Base-by-base conservation (phyloP, 805 yeast genomes). In the Yamadazyma tumulicola region DNA sequence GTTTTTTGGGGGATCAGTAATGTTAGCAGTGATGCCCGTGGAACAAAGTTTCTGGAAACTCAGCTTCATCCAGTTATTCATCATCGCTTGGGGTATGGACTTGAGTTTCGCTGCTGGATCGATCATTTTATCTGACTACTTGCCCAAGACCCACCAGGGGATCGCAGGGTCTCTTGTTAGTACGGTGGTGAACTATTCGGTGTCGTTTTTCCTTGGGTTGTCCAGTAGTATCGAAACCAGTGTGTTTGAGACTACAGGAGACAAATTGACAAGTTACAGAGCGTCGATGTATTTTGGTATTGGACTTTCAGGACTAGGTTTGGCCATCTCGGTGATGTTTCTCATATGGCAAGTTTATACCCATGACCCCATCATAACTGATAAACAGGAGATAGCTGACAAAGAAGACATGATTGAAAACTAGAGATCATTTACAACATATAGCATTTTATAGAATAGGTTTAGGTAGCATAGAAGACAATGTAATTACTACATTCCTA, bases 51-150 rank as follows among this genome's bases (percentile, higher is more conserved):
- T 71, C 50, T 84, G 77, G 72, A 63, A 69, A 6, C 67, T 77
- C 49, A 55, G 74, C 2, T 68, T 84, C 48, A 78, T 81, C 3
- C 69, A 74, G 19, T 64, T 74, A 66, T 45, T 78, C 12, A 57
- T 83, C 5, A 57, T 76, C 4, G 72, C 79, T 10, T 80, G 79
- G 67, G 94, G 87, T 2, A 81, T 84, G 88, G 91, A 84, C 52
- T 61, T 79, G 53, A 77, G 85, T 18, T 84, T 82, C 54, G 91
- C 93, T 0, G 80, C 89, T 1, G 79, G 84, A 0, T 75, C 87
- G 0, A 66, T 83, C 31, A 69, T 80, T 10, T 54, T 83, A 26
- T 72, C 81, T 6, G 78, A 77, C 40, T 61, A 61, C 30, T 60
- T 83, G 23, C 88, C 89, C 0, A 54, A 64, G 31, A 64, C 71